Evolutionary conservation across 495 filamentous ascomycete genomes (phyloP).

Genomic region (Copromyces sp.): DNA sequence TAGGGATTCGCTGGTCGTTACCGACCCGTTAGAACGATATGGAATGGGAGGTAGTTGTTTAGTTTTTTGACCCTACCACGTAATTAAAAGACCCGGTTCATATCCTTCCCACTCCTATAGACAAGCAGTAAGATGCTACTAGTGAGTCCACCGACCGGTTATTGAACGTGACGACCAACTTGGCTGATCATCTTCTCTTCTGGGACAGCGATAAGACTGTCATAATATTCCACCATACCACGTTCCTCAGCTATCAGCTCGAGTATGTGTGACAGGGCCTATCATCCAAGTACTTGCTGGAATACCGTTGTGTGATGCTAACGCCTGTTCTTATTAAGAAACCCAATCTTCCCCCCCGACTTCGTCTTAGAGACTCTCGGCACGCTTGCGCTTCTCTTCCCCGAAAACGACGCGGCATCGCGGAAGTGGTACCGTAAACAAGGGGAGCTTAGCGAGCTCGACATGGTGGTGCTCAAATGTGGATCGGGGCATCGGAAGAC

Average conservation of each 20-base stretch:
- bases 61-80: no score
- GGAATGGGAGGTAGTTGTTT: no score
- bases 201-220: conserved; percentile 29
- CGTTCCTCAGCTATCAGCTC: conserved; percentile 20
- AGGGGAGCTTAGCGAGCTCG: neutral
- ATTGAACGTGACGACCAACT: conserved; percentile 25
- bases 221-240: conserved; percentile 31
- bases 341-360: conserved; percentile 16
- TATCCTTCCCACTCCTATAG: no score
- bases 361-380: conserved; percentile 36
- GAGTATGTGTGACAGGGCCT: neutral
- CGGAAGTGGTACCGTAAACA: conserved; percentile 9
- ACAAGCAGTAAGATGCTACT: no score
- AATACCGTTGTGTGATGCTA: neutral
- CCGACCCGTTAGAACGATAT: no score
- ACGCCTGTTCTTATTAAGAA: neutral
- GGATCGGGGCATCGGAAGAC: neutral
- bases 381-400: conserved; percentile 37
- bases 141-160: no score
- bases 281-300: neutral
- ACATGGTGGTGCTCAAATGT: neutral
- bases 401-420: conserved; percentile 19
- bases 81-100: no score
- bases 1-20: no score
- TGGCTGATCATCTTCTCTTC: conserved; percentile 33